Conservation (phyloP, 805 yeast genomes). For the Ogataea nakhonphanomensis region DNA sequence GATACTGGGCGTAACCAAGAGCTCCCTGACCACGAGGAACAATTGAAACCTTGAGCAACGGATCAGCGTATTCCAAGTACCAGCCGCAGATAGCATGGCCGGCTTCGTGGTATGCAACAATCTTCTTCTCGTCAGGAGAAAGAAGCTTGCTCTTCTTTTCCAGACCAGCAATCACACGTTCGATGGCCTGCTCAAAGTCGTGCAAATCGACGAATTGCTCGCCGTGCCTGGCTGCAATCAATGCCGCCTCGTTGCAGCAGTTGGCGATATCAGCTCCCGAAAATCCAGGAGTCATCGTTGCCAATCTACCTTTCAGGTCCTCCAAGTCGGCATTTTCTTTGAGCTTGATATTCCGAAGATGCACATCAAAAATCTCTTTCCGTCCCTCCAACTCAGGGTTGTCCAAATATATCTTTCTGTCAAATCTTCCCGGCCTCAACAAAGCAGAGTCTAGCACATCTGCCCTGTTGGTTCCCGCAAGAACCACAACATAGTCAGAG, state of each 20-base stretch:
- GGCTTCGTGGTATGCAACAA: conserved; percentile 94
- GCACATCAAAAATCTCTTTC: conserved; percentile 80
- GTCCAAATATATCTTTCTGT: conserved; percentile 82
- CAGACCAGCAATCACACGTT: conserved; percentile 91
- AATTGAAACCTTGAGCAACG: conserved; percentile 86
- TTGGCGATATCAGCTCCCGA: conserved; percentile 97
- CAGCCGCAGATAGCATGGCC: conserved; percentile 97
- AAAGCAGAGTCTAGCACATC: conserved; percentile 88
- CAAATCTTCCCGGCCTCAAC: conserved; percentile 93
- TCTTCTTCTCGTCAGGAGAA: conserved; percentile 73
- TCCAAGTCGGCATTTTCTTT: conserved; percentile 45
- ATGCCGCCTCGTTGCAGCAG: conserved; percentile 91
- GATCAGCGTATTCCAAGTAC: conserved; percentile 86
- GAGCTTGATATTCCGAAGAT: conserved; percentile 58
- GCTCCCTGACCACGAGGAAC: conserved; percentile 96
- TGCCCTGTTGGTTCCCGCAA: conserved; percentile 93
- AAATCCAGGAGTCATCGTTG: conserved; percentile 92
- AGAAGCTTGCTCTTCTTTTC: conserved; percentile 80
- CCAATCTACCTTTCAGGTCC: conserved; percentile 74
- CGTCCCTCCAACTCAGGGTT: conserved; percentile 88
- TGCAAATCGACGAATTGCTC: conserved; percentile 56
- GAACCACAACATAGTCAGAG: conserved; percentile 86
- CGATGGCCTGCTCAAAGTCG: conserved; percentile 91
- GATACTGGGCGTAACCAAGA: conserved; percentile 91
- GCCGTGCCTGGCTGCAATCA: conserved; percentile 82